Percentiles rank a stretch among this genome's conserved stretches.
phyloP scores from a whole-genome alignment of 345 rosid species.

The Noccaea bulbosa region DNA sequence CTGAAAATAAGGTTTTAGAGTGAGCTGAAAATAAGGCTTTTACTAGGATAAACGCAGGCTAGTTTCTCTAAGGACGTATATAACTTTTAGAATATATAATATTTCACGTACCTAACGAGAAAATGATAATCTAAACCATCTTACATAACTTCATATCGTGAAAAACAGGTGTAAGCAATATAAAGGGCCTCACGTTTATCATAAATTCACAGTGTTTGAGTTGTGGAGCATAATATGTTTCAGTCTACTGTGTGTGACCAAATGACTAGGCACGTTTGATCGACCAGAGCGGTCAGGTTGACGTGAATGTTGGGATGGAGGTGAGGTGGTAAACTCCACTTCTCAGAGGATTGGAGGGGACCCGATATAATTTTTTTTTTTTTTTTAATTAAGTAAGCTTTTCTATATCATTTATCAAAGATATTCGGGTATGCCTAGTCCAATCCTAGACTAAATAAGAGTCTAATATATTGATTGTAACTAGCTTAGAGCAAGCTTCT shows the following conservation, averaged over 20 bases:
- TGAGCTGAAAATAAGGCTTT: conserved; percentile 10
- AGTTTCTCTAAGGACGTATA: background rate
- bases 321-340: no score
- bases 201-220: background rate
- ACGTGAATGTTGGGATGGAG: no score
- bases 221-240: background rate
- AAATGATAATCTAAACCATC: background rate
- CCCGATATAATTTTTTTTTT: no score
- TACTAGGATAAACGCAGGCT: background rate
- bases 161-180: background rate
- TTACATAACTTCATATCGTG: background rate
- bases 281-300: background rate
- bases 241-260: no score
- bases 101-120: background rate
- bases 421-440: no score
- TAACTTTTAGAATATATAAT: background rate
- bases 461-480: background rate
- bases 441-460: background rate
- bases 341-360: no score
- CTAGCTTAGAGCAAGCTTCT: background rate
- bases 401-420: no score
- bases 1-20: background rate
- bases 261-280: background rate
- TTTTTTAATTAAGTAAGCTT: no score
- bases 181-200: background rate